These are phyloP conservation scores for Pythium monospermum DNA, from an alignment of 352 stramenopile genomes.

Conservation along the genomic window DNA sequence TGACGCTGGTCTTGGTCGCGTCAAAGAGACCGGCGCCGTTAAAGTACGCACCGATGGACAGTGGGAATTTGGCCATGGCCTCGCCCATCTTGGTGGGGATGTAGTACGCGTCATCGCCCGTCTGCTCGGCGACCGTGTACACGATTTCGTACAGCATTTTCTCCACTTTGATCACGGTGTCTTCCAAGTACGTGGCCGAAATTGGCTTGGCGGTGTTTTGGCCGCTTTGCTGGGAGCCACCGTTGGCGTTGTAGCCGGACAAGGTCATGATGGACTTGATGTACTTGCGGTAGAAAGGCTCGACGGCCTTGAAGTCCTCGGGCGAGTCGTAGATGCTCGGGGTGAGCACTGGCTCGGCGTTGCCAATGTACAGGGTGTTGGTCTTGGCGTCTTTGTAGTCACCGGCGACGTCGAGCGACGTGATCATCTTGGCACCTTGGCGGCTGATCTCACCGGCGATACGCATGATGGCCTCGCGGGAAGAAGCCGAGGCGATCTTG, in stretches of 20 bases:
- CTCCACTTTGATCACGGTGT: constrained; percentile 80
- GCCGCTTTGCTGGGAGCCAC: constrained; percentile 8
- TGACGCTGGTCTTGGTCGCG: too few relatives aligned
- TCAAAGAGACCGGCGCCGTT: constrained; percentile 44
- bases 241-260: constrained; percentile 28
- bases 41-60: constrained; percentile 49
- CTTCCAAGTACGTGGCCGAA: constrained; percentile 19
- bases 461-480: constrained; percentile 40
- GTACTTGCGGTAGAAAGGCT: constrained; percentile 65
- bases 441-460: constrained; percentile 49
- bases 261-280: constrained; percentile 79
- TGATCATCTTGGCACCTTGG: constrained; percentile 73
- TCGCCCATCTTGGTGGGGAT: constrained; percentile 79
- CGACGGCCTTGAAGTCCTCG: constrained; percentile 30
- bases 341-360: constrained; percentile 74
- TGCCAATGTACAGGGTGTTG: constrained; percentile 77
- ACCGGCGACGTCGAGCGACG: constrained; percentile 53
- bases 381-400: constrained; percentile 84
- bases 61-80: constrained; percentile 36
- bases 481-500: constrained; percentile 27
- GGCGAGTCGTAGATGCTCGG: constrained; percentile 84
- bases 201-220: constrained; percentile 1
- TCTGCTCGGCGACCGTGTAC: constrained; percentile 86
- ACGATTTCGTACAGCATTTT: constrained; percentile 70
- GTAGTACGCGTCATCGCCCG: constrained; percentile 87